Evolutionary conservation across 768 basidiomycete species (phyloP).

Genomic region (Calocera cornea): DNA sequence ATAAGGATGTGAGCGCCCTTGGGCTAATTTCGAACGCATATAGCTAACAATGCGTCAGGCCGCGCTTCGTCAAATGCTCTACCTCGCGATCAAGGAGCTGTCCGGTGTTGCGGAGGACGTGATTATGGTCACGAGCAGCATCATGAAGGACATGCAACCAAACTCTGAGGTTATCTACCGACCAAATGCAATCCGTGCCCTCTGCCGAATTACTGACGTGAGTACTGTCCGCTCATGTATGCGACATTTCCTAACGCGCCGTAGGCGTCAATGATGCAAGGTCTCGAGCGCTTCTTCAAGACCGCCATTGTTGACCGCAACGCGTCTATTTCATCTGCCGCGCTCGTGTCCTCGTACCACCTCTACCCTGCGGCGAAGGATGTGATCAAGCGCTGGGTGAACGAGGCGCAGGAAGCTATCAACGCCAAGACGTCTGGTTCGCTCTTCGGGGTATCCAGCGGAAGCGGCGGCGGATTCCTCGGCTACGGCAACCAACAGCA

Average conservation of each 20-base stretch:
- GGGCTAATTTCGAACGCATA: background rate
- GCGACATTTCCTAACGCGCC: conserved; percentile 5
- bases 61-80: conserved; percentile 93
- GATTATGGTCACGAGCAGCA: conserved; percentile 98
- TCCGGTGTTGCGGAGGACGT: conserved; percentile 94
- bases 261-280: conserved; percentile 98
- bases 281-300: conserved; percentile 97
- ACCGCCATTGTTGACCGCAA: conserved; percentile 96
- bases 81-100: conserved; percentile 96
- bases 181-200: conserved; percentile 90
- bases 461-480: conserved; percentile 45
- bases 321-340: conserved; percentile 88
- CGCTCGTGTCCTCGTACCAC: conserved; percentile 94
- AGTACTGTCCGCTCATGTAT: conserved; percentile 25
- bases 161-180: conserved; percentile 98
- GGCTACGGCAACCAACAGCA: conserved; percentile 51
- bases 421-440: conserved; percentile 62
- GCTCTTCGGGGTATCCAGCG: conserved; percentile 41
- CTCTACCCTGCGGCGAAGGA: conserved; percentile 87
- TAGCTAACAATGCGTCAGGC: conserved; percentile 36
- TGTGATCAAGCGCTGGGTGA: conserved; percentile 98
- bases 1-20: conserved; percentile 76
- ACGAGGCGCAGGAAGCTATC: conserved; percentile 94
- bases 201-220: conserved; percentile 95
- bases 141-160: conserved; percentile 99